Percentiles rank a stretch among this genome's conserved stretches.
Evolutionary conservation across 163 green algal genomes (phyloP).

Genomic region (Scenedesmus sp.): DNA sequence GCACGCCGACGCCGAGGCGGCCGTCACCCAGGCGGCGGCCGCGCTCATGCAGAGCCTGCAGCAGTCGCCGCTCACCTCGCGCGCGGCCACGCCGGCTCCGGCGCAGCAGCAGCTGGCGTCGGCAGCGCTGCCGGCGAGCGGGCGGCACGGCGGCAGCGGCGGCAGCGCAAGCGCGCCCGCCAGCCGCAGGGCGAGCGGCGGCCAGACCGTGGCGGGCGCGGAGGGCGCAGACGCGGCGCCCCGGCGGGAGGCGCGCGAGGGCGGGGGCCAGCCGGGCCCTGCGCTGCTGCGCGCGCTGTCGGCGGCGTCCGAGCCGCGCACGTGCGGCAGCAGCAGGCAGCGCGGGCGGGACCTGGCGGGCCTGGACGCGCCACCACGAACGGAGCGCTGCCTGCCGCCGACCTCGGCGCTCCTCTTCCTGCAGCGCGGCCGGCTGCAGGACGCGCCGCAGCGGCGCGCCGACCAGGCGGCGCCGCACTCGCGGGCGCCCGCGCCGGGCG

Average conservation of each 20-base stretch:
- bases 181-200: too few relatives aligned
- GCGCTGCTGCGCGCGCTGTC: too few relatives aligned
- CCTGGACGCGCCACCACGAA: too few relatives aligned
- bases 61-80: constrained; percentile 7
- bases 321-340: not conserved
- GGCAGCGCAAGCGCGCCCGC: not conserved
- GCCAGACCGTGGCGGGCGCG: not conserved
- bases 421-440: too few relatives aligned
- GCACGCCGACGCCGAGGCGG: not conserved
- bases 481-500: too few relatives aligned
- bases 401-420: too few relatives aligned
- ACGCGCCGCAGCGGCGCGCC: too few relatives aligned
- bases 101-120: not conserved
- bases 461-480: too few relatives aligned
- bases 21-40: constrained; percentile 18
- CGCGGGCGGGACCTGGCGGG: not conserved
- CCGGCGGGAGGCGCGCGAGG: not conserved
- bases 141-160: not conserved
- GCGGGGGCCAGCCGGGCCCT: not conserved
- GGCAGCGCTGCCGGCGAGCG: not conserved
- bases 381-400: too few relatives aligned
- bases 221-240: not conserved
- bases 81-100: not conserved
- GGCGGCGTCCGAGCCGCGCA: too few relatives aligned
- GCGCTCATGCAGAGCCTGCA: constrained; percentile 7